A percentile compares a stretch with the other conserved stretches of the same genome.
These are phyloP conservation scores for Solanum commersonii DNA, from an alignment of 257 asterid species.

Conservation along the genomic window DNA sequence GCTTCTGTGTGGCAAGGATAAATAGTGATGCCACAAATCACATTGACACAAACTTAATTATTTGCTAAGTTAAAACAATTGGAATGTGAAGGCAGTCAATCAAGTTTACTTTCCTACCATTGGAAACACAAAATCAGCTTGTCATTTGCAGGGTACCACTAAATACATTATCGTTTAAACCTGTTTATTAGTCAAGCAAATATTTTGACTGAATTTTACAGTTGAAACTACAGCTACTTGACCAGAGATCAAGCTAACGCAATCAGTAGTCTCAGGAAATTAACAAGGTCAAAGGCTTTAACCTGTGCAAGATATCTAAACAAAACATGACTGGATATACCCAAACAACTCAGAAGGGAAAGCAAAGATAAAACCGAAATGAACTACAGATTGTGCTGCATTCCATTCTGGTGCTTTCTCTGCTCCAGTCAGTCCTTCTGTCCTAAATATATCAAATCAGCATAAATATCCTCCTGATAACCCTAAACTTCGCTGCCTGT, in stretches of 20 bases:
- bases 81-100: background rate
- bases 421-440: background rate
- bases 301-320: background rate
- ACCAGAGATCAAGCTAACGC: background rate
- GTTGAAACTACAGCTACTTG: background rate
- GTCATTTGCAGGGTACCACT: background rate
- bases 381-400: background rate
- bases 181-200: background rate
- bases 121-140: background rate
- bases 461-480: background rate
- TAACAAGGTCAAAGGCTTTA: background rate
- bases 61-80: background rate
- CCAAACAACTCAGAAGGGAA: background rate
- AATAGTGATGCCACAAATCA: background rate
- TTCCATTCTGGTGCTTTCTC: background rate
- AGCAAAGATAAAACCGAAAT: background rate
- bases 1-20: background rate
- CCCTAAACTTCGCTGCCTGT: background rate
- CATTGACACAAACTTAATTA: background rate
- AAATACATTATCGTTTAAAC: background rate
- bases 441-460: background rate
- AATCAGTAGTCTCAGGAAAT: background rate
- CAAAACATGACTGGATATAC: background rate
- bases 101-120: background rate
- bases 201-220: background rate